phyloP scores from a whole-genome alignment of 352 stramenopile genomes.

The Phytophthora uliginosa region DNA sequence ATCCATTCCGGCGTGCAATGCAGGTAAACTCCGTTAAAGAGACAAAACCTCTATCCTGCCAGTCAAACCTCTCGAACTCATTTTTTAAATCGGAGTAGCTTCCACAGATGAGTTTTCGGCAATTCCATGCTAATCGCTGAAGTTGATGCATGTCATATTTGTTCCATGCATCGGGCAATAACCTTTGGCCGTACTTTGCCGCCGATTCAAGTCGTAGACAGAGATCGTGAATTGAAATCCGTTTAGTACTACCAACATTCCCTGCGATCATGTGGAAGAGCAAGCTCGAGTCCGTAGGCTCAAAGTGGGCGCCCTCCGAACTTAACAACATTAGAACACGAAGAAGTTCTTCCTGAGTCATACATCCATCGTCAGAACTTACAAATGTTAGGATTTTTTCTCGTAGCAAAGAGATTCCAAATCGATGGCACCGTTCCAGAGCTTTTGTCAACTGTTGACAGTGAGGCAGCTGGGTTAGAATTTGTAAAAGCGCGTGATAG shows the following conservation, averaged over 20 bases:
- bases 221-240: slow-evolving; percentile 48
- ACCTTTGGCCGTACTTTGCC: slow-evolving; percentile 14
- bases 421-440: slow-evolving; percentile 44
- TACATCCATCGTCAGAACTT: slow-evolving; percentile 45
- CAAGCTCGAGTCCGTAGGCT: slow-evolving; percentile 44
- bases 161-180: slow-evolving; percentile 34
- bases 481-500: slow-evolving; percentile 58
- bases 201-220: slow-evolving; percentile 45
- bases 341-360: slow-evolving; percentile 56
- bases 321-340: slow-evolving; percentile 44
- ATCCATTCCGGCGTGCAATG: slow-evolving; percentile 48
- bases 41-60: slow-evolving; percentile 58
- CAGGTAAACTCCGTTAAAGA: slow-evolving; percentile 58
- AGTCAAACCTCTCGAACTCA: slow-evolving; percentile 78
- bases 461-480: slow-evolving; percentile 37
- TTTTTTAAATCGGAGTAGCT: slow-evolving; percentile 45
- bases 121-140: slow-evolving; percentile 63
- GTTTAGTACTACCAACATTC: slow-evolving; percentile 11
- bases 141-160: slow-evolving; percentile 57
- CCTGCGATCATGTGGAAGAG: slow-evolving; percentile 46
- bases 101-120: slow-evolving; percentile 51
- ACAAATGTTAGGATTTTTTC: slow-evolving; percentile 50
- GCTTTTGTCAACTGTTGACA: slow-evolving; percentile 32
- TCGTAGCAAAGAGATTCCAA: slow-evolving; percentile 51
- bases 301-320: slow-evolving; percentile 40